Percentiles rank a stretch among this genome's conserved stretches.
phyloP scores from a whole-genome alignment of 2,329 filamentous ascomycete species.

The Blastomyces parvus region DNA sequence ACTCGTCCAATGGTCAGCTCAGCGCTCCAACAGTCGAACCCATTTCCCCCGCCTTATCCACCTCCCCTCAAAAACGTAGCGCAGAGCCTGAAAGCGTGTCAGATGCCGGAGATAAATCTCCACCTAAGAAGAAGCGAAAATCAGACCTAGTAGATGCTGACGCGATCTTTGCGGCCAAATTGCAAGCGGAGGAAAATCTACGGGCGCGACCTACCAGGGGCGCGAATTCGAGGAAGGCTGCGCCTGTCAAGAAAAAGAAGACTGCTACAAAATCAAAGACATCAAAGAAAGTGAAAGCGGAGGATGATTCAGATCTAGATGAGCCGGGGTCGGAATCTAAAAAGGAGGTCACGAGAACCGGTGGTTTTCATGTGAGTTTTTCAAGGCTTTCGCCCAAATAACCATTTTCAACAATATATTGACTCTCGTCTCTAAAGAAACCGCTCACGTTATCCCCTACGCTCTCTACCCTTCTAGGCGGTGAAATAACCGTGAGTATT shows the following conservation, averaged over 20 bases:
- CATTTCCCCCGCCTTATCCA: conserved; percentile 26
- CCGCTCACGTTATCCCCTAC: conserved; percentile 38
- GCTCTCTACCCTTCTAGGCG: conserved; percentile 36
- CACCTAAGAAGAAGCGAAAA: conserved; percentile 56
- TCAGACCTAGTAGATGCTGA: conserved; percentile 65
- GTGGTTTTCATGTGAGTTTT: conserved; percentile 71
- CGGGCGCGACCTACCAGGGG: conserved; percentile 67
- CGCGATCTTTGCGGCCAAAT: conserved; percentile 71
- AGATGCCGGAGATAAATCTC: conserved; percentile 30
- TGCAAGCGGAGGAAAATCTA: conserved; percentile 88
- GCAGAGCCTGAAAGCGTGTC: conserved; percentile 34
- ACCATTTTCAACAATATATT: not conserved
- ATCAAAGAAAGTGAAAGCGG: conserved; percentile 60
- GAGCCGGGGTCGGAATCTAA: conserved; percentile 49
- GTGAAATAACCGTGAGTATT: conserved; percentile 35
- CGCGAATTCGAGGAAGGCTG: conserved; percentile 51
- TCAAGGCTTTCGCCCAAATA: not conserved
- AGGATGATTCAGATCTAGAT: conserved; percentile 70
- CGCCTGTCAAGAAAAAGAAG: conserved; percentile 56
- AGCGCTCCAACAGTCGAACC: conserved; percentile 22
- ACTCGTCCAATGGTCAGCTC: conserved; percentile 18
- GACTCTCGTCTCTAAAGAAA: conserved; percentile 27
- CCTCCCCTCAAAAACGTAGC: conserved; percentile 34
- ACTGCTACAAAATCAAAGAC: conserved; percentile 43
- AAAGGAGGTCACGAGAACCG: conserved; percentile 63